Evolutionary conservation across 2,329 filamentous ascomycete species (phyloP), one percentile per base, ranked within the genome.

Genomic region (Talaromyces sp.): DNA sequence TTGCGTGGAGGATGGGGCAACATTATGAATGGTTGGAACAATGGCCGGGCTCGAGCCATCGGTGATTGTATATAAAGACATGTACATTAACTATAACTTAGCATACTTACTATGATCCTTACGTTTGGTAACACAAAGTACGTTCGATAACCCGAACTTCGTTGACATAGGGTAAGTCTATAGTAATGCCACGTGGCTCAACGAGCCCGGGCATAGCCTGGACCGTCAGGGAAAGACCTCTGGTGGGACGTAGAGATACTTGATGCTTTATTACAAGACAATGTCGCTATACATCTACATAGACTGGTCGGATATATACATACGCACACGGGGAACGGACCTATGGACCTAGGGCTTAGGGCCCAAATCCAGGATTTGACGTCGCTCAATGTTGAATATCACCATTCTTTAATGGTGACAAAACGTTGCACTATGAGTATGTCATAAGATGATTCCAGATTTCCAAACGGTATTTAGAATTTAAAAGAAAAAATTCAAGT

Each of bases 11-110:
- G 37, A 59, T 63, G 48, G 28, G 55, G n/a, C 31, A 57, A 31
- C 18, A 60, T n/a, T 55, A 60, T 37, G 62, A 60, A 12, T 60
- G 57, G 62, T 46, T 40, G 33, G 37, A 60, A 50, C 62, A 63
- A 50, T 63, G 56, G 56, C 56, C 48, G 12, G 48, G 23, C 28
- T 31, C 18, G 14, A 25, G 37, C 8, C 33, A n/a, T 60, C 35
- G 48, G 28, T 54, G 18, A 54, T 18, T 60, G 44, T 54, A 54
- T 42, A 40, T 54, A 54, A 18, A 35, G 50, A 54, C 14, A 23
- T 54, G 28, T 54, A 54, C 14, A 54, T 23, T 50, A 50, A 1
- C n/a, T 28, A 16, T n/a, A 14, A 50, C 23, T 16, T 50, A 50
- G 4, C 5, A 50, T 50, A 9, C 16, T 50, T 2, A n/a, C 31